These are phyloP conservation scores for Chalciporus chontae DNA, from an alignment of 768 basidiomycete species.

Conservation along the genomic window DNA sequence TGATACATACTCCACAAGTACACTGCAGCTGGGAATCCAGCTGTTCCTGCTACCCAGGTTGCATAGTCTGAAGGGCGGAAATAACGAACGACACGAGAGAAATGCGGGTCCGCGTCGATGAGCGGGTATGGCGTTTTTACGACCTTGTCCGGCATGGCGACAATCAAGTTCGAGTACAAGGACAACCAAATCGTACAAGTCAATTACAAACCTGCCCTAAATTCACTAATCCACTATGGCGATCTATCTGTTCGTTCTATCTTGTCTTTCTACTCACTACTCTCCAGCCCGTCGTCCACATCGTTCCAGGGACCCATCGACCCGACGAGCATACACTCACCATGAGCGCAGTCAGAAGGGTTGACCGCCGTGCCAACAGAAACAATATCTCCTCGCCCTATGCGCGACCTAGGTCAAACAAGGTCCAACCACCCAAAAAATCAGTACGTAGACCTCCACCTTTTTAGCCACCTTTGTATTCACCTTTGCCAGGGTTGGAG, in stretches of 20 bases:
- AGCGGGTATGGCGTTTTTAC: conserved; percentile 75
- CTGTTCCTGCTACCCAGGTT: conserved; percentile 76
- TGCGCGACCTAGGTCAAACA: conserved; percentile 35
- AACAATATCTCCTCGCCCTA: conserved; percentile 53
- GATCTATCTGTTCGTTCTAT: conserved; percentile 22
- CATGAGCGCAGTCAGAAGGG: conserved; percentile 59
- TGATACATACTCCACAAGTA: conserved; percentile 71
- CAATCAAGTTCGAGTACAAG: not conserved
- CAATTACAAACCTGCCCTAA: conserved; percentile 30
- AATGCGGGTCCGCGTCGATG: conserved; percentile 93
- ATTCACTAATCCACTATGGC: conserved; percentile 13
- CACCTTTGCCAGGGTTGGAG: conserved; percentile 43
- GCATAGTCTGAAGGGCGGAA: conserved; percentile 87
- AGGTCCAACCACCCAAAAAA: conserved; percentile 38
- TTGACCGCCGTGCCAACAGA: conserved; percentile 38
- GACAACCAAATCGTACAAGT: conserved; percentile 7
- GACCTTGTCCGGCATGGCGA: conserved; percentile 42
- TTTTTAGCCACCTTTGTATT: conserved; percentile 3
- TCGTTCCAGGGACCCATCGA: conserved; percentile 1
- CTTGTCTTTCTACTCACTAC: conserved; percentile 15
- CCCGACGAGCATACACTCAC: conserved; percentile 6
- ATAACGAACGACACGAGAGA: conserved; percentile 81
- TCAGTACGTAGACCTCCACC: conserved; percentile 35
- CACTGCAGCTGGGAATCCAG: conserved; percentile 75
- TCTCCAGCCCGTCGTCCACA: conserved; percentile 8